These are phyloP conservation scores for Ottelia alismoides DNA, from an alignment of 106 monocot species.

Conservation along the genomic window DNA sequence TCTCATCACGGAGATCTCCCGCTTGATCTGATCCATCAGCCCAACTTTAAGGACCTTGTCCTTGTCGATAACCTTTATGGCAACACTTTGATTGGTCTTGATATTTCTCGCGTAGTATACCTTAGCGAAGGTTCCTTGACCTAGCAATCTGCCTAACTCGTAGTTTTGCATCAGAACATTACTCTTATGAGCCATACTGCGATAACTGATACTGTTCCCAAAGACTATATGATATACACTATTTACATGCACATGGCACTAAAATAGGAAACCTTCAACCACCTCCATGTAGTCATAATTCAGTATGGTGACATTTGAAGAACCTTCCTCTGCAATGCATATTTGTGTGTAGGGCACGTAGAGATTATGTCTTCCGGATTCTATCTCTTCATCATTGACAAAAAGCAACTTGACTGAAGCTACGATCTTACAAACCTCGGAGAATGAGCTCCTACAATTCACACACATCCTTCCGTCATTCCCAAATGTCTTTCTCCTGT, in stretches of 20 bases:
- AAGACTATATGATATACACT: not conserved
- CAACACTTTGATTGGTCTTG: slow-evolving; percentile 8
- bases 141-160: slow-evolving; percentile 14
- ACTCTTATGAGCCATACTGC: slow-evolving; percentile 25
- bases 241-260: not conserved
- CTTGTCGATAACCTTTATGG: slow-evolving; percentile 20
- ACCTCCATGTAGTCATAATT: slow-evolving; percentile 3
- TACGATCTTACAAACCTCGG: not conserved
- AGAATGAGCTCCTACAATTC: not conserved
- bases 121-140: slow-evolving; percentile 17
- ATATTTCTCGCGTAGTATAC: slow-evolving; percentile 16
- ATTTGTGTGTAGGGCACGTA: not conserved
- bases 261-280: not conserved
- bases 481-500: not conserved
- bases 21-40: slow-evolving; percentile 17
- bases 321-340: not conserved
- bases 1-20: slow-evolving; percentile 16
- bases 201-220: not conserved
- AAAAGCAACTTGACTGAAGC: not conserved
- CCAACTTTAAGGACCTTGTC: slow-evolving; percentile 8
- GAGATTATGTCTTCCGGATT: not conserved
- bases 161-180: slow-evolving; percentile 29
- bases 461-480: slow-evolving; percentile 11
- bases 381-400: not conserved
- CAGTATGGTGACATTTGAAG: not conserved